These are phyloP conservation scores for Sphagnum tenellum DNA, from an alignment of 225 moss, liverwort and hornwort genomes.

Conservation along the genomic window DNA sequence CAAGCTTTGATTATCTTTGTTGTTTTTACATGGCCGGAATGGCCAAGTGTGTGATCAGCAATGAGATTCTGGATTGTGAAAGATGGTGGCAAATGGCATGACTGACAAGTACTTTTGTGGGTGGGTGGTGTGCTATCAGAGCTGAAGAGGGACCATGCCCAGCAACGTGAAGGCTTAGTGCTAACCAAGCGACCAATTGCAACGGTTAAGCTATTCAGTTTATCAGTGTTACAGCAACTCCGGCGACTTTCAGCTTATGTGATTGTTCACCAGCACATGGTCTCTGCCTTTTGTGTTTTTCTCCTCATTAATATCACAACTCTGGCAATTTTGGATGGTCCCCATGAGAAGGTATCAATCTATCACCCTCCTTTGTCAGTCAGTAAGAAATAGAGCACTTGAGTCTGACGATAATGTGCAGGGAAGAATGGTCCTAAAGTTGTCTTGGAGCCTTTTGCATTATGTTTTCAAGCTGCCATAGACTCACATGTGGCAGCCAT, in stretches of 20 bases:
- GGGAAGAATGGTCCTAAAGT: too few relatives aligned
- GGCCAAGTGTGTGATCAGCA: too few relatives aligned
- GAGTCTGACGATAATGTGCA: background rate
- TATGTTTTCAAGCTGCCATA: too few relatives aligned
- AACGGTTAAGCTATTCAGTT: constrained; percentile 52
- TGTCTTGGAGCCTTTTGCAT: too few relatives aligned
- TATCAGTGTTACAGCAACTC: constrained; percentile 44
- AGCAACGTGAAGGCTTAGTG: constrained; percentile 58
- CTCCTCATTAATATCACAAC: constrained; percentile 17
- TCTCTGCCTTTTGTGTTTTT: constrained; percentile 24
- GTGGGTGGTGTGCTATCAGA: constrained; percentile 10
- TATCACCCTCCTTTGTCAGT: background rate
- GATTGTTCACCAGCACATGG: constrained; percentile 43
- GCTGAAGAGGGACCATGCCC: constrained; percentile 46
- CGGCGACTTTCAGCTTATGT: constrained; percentile 50
- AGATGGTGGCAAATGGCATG: too few relatives aligned
- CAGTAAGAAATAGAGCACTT: background rate
- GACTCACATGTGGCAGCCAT: background rate
- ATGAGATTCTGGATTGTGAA: too few relatives aligned
- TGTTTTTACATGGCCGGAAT: too few relatives aligned
- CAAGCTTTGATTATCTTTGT: too few relatives aligned
- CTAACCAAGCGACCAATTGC: constrained; percentile 52
- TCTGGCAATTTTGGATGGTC: constrained; percentile 61
- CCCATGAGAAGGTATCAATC: constrained; percentile 43
- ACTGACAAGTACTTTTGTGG: background rate